Percentiles rank a stretch among this genome's conserved stretches.
Evolutionary conservation across 257 asterid genomes (phyloP).

Genomic region (Knoxia roxburghii): DNA sequence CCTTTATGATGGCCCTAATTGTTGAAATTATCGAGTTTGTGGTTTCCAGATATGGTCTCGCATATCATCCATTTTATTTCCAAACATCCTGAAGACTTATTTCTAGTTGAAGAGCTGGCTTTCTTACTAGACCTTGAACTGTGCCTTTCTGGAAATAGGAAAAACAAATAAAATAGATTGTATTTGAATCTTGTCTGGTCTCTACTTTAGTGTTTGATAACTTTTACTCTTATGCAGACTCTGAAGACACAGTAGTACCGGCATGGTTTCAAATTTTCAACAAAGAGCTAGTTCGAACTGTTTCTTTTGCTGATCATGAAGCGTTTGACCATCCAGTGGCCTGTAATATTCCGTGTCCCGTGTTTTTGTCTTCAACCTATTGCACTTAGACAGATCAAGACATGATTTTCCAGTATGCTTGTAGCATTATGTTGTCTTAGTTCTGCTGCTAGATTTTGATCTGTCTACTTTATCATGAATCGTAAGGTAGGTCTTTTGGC

Average conservation of each 20-base stretch:
- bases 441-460: conserved; percentile 20
- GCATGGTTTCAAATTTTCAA: conserved; percentile 88
- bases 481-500: conserved; percentile 72
- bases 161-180: not conserved
- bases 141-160: not conserved
- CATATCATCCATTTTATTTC: no score
- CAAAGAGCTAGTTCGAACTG: conserved; percentile 71
- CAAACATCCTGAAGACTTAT: not conserved
- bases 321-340: conserved; percentile 99
- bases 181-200: conserved; percentile 10
- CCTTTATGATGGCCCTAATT: not conserved
- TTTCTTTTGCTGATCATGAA: conserved; percentile 92
- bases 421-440: not conserved
- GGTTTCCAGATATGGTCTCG: no score
- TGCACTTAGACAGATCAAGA: not conserved
- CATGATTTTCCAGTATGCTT: conserved; percentile 4
- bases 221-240: conserved; percentile 48
- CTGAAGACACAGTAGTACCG: conserved; percentile 61
- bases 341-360: conserved; percentile 43
- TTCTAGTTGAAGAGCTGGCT: not conserved
- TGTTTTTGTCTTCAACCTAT: not conserved
- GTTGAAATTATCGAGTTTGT: not conserved
- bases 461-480: conserved; percentile 19
- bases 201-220: conserved; percentile 18
- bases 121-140: not conserved